Percentiles rank a stretch among this genome's conserved stretches.
phyloP scores from a whole-genome alignment of 208 protist species.

The Leishmania lainsoni region DNA sequence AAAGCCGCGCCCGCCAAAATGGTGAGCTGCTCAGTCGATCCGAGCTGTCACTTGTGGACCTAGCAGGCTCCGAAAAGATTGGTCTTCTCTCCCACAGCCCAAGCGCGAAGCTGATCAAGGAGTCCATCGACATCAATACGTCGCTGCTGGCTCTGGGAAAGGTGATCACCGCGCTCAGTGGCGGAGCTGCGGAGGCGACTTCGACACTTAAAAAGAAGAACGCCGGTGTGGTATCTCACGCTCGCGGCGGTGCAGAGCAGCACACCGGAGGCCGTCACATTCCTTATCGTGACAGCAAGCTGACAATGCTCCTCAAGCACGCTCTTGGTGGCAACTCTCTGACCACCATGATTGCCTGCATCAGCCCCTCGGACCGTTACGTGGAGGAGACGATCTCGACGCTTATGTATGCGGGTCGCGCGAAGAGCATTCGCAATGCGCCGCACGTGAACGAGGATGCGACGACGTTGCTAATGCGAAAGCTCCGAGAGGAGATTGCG shows the following conservation, averaged over 20 bases:
- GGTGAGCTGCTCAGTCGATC: constrained; percentile 45
- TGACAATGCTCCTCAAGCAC: constrained; percentile 88
- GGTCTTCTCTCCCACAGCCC: constrained; percentile 54
- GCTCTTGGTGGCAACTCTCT: constrained; percentile 91
- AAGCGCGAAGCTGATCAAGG: constrained; percentile 56
- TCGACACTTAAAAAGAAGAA: background rate
- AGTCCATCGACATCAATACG: constrained; percentile 93
- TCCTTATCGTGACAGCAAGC: constrained; percentile 91
- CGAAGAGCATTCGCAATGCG: constrained; percentile 89
- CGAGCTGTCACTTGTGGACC: constrained; percentile 89
- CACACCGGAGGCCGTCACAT: constrained; percentile 48
- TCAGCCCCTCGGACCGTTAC: constrained; percentile 78
- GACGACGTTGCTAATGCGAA: constrained; percentile 18
- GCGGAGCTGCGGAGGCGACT: background rate
- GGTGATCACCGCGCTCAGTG: constrained; percentile 87
- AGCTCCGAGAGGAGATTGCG: constrained; percentile 72
- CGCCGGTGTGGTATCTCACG: background rate
- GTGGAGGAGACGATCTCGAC: constrained; percentile 92
- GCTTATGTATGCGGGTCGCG: constrained; percentile 87
- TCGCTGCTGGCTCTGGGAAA: constrained; percentile 91
- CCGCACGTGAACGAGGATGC: constrained; percentile 85
- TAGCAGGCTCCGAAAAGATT: constrained; percentile 92
- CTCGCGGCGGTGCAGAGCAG: background rate
- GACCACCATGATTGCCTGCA: constrained; percentile 92
- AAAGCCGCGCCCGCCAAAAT: constrained; percentile 39